Percentiles rank a stretch among this genome's conserved stretches.
Evolutionary conservation across 805 yeast species (phyloP).

Genomic region (Starmerella ratchasimensis): DNA sequence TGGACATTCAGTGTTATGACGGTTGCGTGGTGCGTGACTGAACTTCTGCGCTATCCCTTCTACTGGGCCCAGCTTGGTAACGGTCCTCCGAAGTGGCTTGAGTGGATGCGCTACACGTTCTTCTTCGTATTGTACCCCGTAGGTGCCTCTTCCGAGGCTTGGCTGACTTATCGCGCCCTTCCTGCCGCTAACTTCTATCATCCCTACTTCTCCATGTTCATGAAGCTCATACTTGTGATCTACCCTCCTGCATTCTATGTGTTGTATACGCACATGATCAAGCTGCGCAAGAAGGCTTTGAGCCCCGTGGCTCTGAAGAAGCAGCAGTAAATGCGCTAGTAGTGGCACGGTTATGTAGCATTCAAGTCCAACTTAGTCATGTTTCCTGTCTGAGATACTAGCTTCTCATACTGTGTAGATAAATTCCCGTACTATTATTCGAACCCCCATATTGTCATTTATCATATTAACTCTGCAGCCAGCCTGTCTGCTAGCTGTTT

Average conservation of each 20-base stretch:
- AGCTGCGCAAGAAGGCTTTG: conserved; percentile 64
- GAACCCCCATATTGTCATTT: not conserved
- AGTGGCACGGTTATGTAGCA: not conserved
- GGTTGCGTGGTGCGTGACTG: conserved; percentile 89
- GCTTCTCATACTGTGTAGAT: not conserved
- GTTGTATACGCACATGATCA: conserved; percentile 75
- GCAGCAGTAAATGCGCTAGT: not conserved
- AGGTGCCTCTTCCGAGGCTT: conserved; percentile 79
- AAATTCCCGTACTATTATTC: too few species aligned
- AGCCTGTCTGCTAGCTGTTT: conserved; percentile 24
- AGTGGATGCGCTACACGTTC: conserved; percentile 67
- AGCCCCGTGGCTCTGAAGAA: conserved; percentile 13
- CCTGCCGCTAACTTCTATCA: conserved; percentile 42
- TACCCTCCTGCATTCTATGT: conserved; percentile 82
- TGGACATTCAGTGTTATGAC: conserved; percentile 49
- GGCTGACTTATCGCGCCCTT: conserved; percentile 55
- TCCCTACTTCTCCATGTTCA: conserved; percentile 38
- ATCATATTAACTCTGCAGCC: conserved; percentile 23
- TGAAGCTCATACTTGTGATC: conserved; percentile 44
- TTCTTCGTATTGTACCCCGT: conserved; percentile 76
- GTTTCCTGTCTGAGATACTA: not conserved
- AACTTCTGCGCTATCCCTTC: conserved; percentile 74
- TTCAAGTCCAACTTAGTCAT: not conserved
- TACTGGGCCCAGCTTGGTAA: conserved; percentile 52
- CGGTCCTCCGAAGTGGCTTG: conserved; percentile 43